phyloP scores from a whole-genome alignment of 2,329 filamentous ascomycete species.

The Juglanconis oblonga region DNA sequence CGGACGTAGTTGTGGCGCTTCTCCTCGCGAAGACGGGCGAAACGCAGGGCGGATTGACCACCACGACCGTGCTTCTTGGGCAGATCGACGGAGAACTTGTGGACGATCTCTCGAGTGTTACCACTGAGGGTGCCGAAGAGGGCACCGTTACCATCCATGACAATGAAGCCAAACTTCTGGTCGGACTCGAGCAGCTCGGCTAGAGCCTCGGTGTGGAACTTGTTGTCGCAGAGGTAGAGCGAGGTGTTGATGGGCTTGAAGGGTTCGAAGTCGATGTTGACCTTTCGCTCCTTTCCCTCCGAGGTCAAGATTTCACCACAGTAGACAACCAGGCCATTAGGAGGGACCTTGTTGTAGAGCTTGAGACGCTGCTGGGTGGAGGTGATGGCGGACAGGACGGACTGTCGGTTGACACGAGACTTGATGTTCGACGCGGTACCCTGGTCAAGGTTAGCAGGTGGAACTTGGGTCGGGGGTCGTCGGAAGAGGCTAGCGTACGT shows the following conservation, averaged over 20 bases:
- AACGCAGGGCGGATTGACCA: conserved; percentile 99
- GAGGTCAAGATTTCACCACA: conserved; percentile 99
- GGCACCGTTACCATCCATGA: conserved; percentile 99
- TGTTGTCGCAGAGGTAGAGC: conserved; percentile 99
- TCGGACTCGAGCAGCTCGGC: conserved; percentile 97
- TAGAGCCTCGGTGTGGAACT: conserved; percentile 97
- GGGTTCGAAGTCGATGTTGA: conserved; percentile 99
- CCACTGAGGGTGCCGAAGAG: conserved; percentile 96
- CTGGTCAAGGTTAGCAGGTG: conserved; percentile 39
- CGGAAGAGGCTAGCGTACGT: conserved; percentile 55
- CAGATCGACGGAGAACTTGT: conserved; percentile 98
- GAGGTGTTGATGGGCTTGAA: conserved; percentile 99
- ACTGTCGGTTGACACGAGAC: conserved; percentile 97
- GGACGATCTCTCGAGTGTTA: conserved; percentile 93
- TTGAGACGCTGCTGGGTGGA: conserved; percentile 99
- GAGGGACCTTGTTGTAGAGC: conserved; percentile 97
- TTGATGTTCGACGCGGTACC: conserved; percentile 99
- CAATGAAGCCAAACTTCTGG: conserved; percentile 98
- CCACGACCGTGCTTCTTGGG: conserved; percentile 99
- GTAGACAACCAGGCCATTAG: conserved; percentile 96
- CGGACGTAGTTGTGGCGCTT: conserved; percentile 99
- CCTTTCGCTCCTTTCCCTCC: conserved; percentile 98
- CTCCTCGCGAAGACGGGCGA: conserved; percentile 97
- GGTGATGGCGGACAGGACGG: conserved; percentile 95
- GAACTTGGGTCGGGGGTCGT: conserved; percentile 19